Evolutionary conservation across 805 yeast genomes (phyloP).

Genomic region (Candida cerambycidarum): DNA sequence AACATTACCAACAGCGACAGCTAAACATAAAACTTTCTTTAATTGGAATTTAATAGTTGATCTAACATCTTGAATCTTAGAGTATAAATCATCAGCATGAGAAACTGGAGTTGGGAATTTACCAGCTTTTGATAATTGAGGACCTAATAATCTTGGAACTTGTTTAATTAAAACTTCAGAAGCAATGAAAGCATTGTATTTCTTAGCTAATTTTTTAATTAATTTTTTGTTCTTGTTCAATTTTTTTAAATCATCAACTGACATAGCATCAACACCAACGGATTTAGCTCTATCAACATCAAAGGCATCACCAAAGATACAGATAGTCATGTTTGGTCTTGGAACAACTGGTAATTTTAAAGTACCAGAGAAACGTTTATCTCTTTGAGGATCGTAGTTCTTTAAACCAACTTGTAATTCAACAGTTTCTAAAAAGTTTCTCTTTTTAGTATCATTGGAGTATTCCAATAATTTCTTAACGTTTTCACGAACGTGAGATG

Average conservation of each 20-base stretch:
- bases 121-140: slow-evolving; percentile 99
- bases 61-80: slow-evolving; percentile 95
- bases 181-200: slow-evolving; percentile 99
- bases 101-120: slow-evolving; percentile 99
- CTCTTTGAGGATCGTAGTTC: slow-evolving; percentile 99
- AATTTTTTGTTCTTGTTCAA: slow-evolving; percentile 99
- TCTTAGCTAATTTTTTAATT: slow-evolving; percentile 99
- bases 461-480: slow-evolving; percentile 86
- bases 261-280: slow-evolving; percentile 98
- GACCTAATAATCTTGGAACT: slow-evolving; percentile 99
- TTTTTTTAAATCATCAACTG: slow-evolving; percentile 99
- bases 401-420: slow-evolving; percentile 99
- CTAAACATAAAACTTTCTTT: slow-evolving; percentile 99
- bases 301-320: slow-evolving; percentile 99
- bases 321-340: slow-evolving; percentile 99
- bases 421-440: slow-evolving; percentile 99
- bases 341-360: slow-evolving; percentile 98
- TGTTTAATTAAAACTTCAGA: slow-evolving; percentile 99
- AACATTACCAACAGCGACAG: slow-evolving; percentile 99
- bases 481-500: slow-evolving; percentile 94
- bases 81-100: slow-evolving; percentile 96
- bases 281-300: slow-evolving; percentile 99
- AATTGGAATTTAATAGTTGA: slow-evolving; percentile 99
- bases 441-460: slow-evolving; percentile 97
- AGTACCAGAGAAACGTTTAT: slow-evolving; percentile 99